Percentiles rank a stretch among this genome's conserved stretches.
Conservation (phyloP, 148 eudicot species). For the Persicaria maculosa region DNA sequence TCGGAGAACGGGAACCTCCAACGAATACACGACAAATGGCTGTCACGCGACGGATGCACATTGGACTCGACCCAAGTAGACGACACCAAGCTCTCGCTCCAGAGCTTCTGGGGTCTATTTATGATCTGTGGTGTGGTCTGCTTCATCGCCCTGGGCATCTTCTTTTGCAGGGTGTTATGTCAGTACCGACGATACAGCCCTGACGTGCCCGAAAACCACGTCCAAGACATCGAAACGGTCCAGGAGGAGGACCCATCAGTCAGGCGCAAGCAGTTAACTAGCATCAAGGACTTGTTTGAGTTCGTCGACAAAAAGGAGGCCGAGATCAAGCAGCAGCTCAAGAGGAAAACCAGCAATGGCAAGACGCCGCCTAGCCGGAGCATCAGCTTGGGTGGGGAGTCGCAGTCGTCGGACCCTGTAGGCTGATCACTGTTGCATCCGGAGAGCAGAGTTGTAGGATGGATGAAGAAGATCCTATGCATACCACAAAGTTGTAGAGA, state of each 20-base stretch:
- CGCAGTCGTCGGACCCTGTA: neutral
- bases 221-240: neutral
- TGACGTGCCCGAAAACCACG: neutral
- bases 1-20: conserved; percentile 31
- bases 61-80: neutral
- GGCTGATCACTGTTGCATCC: neutral
- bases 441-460: too few species aligned
- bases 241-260: neutral
- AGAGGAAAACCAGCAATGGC: neutral
- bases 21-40: conserved; percentile 28
- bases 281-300: conserved; percentile 3
- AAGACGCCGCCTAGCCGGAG: neutral
- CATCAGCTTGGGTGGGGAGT: neutral
- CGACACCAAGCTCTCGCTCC: conserved; percentile 9
- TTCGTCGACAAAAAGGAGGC: conserved; percentile 13
- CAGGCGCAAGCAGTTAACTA: conserved; percentile 4
- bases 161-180: neutral
- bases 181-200: conserved; percentile 7
- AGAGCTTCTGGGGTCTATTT: conserved; percentile 13
- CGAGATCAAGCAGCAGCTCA: conserved; percentile 5
- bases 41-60: neutral
- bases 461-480: too few species aligned
- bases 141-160: neutral
- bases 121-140: conserved; percentile 6
- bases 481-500: neutral